Evolutionary conservation across 768 basidiomycete species (phyloP), one percentile per base, ranked within the genome.

Genomic region (Steccherinum ochraceum): DNA sequence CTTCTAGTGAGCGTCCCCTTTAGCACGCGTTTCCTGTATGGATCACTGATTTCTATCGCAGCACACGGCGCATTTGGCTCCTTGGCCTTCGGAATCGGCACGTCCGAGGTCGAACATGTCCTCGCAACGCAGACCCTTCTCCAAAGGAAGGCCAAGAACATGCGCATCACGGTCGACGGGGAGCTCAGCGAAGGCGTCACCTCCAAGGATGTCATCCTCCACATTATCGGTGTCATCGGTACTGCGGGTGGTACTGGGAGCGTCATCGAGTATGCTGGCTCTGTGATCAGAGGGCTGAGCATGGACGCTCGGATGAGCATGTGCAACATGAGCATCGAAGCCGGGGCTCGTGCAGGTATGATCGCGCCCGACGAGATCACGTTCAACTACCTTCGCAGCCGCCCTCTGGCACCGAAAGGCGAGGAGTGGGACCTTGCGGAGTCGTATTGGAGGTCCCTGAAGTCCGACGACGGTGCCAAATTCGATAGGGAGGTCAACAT

Each of bases 271-370:
- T 84, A 75, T 58, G 76, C 77, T 35, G 81, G 81, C 3, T 75
- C 72, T 5, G 73, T 78, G 47, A 76, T 81, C 56, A 74, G 78
- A 47, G 70, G 66, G 10, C 72, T 80, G 54, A 75, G 74, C 49
- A 83, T 84, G 81, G 81, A 84, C 64, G 79, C 77, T 19, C 71
- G 81, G 39, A 79, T 75, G 76, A 76, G 72, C 52, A 70, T 73
- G 58, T 82, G 80, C 67, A 84, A 83, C 73, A 83, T 84, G 81
- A 79, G 78, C 46, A 84, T 84, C 62, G 81, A 83, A 65, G 81
- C 71, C 46, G 81, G 81, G 52, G 81, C 81, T 40, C 71, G 81
- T 45, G 81, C 81, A 0, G 80, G 80, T 45, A 81, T 84, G 80
- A 75, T 84, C 53, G 80, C 80, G 11, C 80, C 81, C 0, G 81